Conservation (phyloP, 306 rosid genomes). For the Trifolium subterraneum region DNA sequence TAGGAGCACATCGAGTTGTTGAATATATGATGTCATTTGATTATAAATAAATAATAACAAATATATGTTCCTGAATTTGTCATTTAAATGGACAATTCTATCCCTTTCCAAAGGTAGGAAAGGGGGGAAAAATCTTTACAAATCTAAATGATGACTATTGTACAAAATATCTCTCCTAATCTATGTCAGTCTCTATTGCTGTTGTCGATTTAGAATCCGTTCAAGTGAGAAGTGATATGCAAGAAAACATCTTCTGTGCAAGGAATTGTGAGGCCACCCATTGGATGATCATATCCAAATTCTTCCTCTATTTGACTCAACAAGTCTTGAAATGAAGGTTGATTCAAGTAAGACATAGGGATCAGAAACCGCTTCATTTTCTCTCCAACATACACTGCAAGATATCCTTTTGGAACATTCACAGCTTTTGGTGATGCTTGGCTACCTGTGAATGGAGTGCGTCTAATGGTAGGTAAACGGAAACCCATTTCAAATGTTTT, state of each 20-base stretch:
- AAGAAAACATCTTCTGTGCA: conserved; percentile 11
- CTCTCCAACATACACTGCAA: conserved; percentile 32
- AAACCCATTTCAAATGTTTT: conserved; percentile 36
- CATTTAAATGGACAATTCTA: conserved; percentile 6
- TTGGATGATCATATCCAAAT: conserved; percentile 31
- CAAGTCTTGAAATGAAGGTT: conserved; percentile 34
- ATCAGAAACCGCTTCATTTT: conserved; percentile 28
- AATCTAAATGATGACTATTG: not conserved
- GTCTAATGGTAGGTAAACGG: conserved; percentile 28
- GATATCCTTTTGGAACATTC: conserved; percentile 26
- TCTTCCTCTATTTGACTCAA: conserved; percentile 18
- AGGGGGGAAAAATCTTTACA: conserved; percentile 8
- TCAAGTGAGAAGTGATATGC: not conserved
- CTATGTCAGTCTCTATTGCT: not conserved
- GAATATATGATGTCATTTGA: not conserved
- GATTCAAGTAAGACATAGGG: conserved; percentile 21
- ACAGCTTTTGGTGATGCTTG: conserved; percentile 21
- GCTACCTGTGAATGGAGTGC: not conserved
- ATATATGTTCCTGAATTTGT: not conserved
- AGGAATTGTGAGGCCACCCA: conserved; percentile 41
- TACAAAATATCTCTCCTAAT: not conserved
- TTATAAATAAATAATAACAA: not conserved
- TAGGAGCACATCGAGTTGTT: conserved; percentile 4
- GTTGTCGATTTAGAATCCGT: not conserved
- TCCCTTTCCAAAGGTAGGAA: conserved; percentile 7